Percentiles rank a stretch among this genome's conserved stretches.
Evolutionary conservation across 129 eudicot genomes (phyloP).

Genomic region (Chrysanthemum lavandulifolium): DNA sequence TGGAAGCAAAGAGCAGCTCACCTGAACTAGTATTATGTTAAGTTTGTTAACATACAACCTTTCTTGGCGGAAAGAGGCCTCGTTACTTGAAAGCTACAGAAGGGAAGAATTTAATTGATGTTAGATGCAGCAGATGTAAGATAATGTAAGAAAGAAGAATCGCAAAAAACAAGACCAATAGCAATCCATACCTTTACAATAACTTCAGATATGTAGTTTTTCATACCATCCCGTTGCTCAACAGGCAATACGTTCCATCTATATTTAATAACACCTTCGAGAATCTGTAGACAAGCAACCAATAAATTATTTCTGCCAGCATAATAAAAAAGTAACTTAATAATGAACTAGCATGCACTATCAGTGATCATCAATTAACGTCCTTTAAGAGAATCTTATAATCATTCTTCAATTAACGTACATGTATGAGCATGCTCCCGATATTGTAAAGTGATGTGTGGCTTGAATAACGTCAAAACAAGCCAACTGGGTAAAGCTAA

Average conservation of each 20-base stretch:
- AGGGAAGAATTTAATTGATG: neutral
- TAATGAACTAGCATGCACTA: neutral
- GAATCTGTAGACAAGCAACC: constrained; percentile 48
- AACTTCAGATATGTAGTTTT: constrained; percentile 90
- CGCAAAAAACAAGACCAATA: neutral
- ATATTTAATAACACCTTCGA: constrained; percentile 96
- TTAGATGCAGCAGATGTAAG: neutral
- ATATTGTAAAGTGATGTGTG: neutral
- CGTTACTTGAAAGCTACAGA: constrained; percentile 84
- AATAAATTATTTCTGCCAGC: constrained; percentile 12
- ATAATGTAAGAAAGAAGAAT: neutral
- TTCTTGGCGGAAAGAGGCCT: constrained; percentile 78
- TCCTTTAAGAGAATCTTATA: neutral
- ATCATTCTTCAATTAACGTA: no score
- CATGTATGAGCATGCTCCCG: no score
- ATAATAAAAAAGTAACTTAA: constrained; percentile 12
- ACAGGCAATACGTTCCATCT: constrained; percentile 98
- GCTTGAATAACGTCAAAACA: no score
- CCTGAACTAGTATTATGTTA: constrained; percentile 91
- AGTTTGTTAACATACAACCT: constrained; percentile 88
- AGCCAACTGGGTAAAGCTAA: no score
- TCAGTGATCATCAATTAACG: constrained; percentile 1
- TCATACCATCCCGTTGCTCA: constrained; percentile 97
- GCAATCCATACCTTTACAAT: constrained; percentile 74
- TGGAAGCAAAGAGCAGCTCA: constrained; percentile 28